These are phyloP conservation scores for Psidium friedrichsthalianum DNA, from an alignment of 345 rosid genomes.

Conservation along the genomic window DNA sequence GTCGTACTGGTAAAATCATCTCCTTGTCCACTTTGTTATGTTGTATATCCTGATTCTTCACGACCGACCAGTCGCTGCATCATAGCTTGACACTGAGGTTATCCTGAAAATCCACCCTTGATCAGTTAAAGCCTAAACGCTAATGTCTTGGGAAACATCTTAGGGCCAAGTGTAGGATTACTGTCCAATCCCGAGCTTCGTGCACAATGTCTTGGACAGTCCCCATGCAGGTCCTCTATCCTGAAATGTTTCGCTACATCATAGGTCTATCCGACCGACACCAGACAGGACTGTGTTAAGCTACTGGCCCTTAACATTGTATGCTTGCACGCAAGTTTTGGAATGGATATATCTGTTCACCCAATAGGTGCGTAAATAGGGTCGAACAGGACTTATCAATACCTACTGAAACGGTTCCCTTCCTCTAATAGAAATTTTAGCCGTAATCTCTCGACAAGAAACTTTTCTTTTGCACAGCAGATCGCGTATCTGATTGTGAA, in stretches of 20 bases:
- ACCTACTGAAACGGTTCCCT: not conserved
- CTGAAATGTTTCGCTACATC: not conserved
- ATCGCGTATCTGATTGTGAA: not conserved
- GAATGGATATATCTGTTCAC: not conserved
- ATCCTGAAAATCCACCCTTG: not conserved
- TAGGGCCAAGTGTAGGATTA: not conserved
- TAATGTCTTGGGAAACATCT: not conserved
- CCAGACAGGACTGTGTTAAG: not conserved
- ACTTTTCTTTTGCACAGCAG: not conserved
- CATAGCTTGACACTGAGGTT: not conserved
- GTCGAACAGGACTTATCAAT: not conserved
- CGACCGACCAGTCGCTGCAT: not conserved
- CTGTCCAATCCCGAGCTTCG: not conserved
- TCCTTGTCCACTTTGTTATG: not conserved
- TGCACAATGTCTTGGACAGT: not conserved
- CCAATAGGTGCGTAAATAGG: not conserved
- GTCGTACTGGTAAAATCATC: slow-evolving; percentile 45
- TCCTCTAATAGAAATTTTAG: not conserved
- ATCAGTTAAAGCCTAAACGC: not conserved
- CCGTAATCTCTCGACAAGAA: not conserved
- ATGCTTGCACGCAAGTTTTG: not conserved
- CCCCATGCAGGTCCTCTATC: not conserved
- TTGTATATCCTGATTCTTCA: not conserved
- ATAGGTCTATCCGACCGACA: not conserved
- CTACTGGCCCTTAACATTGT: not conserved